Conservation (phyloP, 106 monocot genomes). For the Acorus calamus region DNA sequence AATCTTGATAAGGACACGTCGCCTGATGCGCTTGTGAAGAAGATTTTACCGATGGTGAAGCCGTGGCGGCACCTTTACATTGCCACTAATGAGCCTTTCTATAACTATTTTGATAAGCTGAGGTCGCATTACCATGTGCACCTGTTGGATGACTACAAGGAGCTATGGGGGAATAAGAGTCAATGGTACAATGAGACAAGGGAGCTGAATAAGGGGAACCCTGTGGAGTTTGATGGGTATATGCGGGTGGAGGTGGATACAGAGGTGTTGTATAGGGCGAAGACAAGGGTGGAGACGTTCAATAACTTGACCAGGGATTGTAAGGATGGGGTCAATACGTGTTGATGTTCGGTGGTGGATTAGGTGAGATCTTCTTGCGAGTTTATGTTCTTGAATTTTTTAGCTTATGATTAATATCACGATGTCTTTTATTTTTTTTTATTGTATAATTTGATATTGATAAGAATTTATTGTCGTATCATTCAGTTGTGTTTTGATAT, state of each 20-base stretch:
- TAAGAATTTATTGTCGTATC: no score
- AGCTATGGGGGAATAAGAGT: slow-evolving; percentile 57
- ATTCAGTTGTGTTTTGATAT: no score
- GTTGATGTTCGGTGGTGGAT: slow-evolving; percentile 15
- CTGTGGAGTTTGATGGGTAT: slow-evolving; percentile 62
- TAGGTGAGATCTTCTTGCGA: no score
- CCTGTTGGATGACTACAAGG: slow-evolving; percentile 69
- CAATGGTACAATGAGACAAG: slow-evolving; percentile 73
- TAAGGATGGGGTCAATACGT: slow-evolving; percentile 67
- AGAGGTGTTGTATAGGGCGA: slow-evolving; percentile 65
- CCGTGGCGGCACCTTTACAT: slow-evolving; percentile 59
- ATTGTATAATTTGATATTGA: no score
- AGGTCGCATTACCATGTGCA: slow-evolving; percentile 74
- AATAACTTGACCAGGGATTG: slow-evolving; percentile 71
- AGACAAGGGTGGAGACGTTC: slow-evolving; percentile 68
- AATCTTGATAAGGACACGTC: slow-evolving; percentile 63
- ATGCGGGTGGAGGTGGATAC: slow-evolving; percentile 80
- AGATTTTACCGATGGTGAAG: slow-evolving; percentile 34
- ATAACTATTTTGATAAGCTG: slow-evolving; percentile 73
- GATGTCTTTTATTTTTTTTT: no score
- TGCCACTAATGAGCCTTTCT: slow-evolving; percentile 77
- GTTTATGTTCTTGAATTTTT: no score
- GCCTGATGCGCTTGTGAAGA: slow-evolving; percentile 35
- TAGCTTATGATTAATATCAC: no score
- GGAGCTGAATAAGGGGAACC: slow-evolving; percentile 38